A percentile compares a stretch with the other conserved stretches of the same genome.
These are phyloP conservation scores for Dryas octopetala DNA, from an alignment of 306 rosid genomes.

Conservation along the genomic window DNA sequence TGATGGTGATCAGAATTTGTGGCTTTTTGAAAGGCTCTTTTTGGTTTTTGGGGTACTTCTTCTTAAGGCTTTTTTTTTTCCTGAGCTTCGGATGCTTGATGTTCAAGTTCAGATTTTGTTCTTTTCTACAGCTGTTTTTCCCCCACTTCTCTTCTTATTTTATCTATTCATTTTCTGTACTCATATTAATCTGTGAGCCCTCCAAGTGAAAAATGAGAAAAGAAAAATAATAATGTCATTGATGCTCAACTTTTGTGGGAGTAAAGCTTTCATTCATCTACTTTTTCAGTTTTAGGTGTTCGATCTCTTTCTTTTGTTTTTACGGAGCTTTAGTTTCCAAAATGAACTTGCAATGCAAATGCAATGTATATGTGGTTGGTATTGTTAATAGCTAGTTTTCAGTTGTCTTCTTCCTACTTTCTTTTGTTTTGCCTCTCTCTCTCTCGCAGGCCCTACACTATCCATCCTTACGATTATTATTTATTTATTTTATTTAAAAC, in stretches of 20 bases:
- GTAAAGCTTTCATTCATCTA: conserved; percentile 2
- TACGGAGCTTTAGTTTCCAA: conserved; percentile 41
- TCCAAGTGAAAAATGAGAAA: neutral
- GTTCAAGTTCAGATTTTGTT: conserved; percentile 61
- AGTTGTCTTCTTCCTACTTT: conserved; percentile 62
- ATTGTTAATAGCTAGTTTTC: conserved; percentile 37
- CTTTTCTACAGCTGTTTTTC: conserved; percentile 29
- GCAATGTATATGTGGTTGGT: conserved; percentile 33
- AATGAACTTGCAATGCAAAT: conserved; percentile 32
- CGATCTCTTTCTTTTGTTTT: conserved; percentile 12
- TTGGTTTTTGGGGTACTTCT: conserved; percentile 44
- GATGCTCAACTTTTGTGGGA: conserved; percentile 13
- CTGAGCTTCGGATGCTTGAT: conserved; percentile 49
- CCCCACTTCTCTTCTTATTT: neutral
- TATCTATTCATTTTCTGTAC: neutral
- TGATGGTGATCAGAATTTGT: conserved; percentile 37
- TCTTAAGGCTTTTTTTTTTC: conserved; percentile 46
- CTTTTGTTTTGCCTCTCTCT: conserved; percentile 29
- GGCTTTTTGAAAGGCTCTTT: conserved; percentile 38
- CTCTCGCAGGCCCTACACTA: conserved; percentile 67
- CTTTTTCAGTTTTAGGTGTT: conserved; percentile 12
- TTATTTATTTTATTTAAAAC: neutral
- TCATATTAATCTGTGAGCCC: neutral
- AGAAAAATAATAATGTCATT: too few relatives aligned
- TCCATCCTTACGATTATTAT: conserved; percentile 37